Evolutionary conservation across 1,139 yeast species (phyloP), one percentile per base, ranked within the genome.

Genomic region (Lodderomyces oxycetoniae): DNA sequence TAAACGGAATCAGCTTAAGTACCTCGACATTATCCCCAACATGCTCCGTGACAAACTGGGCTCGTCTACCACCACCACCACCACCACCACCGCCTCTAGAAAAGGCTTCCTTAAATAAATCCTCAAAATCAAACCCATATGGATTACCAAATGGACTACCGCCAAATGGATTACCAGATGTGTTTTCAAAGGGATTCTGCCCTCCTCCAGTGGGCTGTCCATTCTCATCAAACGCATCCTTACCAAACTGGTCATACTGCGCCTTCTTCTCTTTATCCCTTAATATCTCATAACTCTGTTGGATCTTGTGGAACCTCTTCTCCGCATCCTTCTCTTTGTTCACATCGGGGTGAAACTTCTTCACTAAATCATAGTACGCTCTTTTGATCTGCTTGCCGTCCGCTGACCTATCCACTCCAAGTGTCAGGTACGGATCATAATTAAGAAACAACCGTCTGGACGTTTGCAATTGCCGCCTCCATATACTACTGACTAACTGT

Each of bases 291-390:
- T 93, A 91, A 5, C 96, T 93, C 44, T 86, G 93, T 56, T 91
- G 97, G 46, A 91, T 76, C 51, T 86, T 88, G 53, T 91, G 97
- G 61, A 91, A 91, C 56, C 77, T 79, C 51, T 79, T 77, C 48
- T 89, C 95, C 0, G 97, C 94, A 20, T 76, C 93, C 26, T 77
- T 74, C 46, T 85, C 96, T 59, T 91, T 91, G 60, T 91, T 91
- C 34, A 91, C 86, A 63, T 91, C 99, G 1, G 99, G 99, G 59
- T 91, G 99, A 59, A 69, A 86, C 57, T 91, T 78, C 58, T 93
- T 93, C 15, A 96, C 98, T 44, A 91, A 67, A 51, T 87, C 84
- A 55, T 88, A 88, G 63, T 91, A 91, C 5, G 96, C 94, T 61
- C 87, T 88, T 59, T 91, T 91, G 60, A 91, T 89, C 23, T 88